These are phyloP conservation scores for Blastobotrys parvus DNA, from an alignment of 805 yeast species.

Conservation along the genomic window DNA sequence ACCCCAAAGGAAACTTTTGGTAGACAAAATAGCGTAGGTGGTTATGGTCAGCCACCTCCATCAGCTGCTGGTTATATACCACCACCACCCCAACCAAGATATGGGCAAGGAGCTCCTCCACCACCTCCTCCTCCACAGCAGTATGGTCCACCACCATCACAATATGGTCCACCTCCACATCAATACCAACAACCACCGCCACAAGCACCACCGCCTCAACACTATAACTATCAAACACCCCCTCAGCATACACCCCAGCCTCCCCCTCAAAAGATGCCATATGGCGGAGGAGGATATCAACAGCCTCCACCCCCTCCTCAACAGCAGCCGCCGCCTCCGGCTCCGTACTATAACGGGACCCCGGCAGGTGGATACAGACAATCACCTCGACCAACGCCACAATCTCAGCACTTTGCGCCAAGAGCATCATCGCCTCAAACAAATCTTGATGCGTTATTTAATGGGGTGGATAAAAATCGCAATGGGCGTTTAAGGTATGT, in stretches of 20 bases:
- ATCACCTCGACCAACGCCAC: too few relatives aligned
- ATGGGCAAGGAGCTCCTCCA: constrained; percentile 3
- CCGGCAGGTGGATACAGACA: too few relatives aligned
- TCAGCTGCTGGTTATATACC: constrained; percentile 3
- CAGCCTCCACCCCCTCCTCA: constrained; percentile 5
- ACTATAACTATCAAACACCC: constrained; percentile 2
- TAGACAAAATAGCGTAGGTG: background rate
- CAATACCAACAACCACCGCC: constrained; percentile 2
- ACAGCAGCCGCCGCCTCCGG: constrained; percentile 5
- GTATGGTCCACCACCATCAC: constrained; percentile 1
- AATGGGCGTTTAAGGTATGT: constrained; percentile 48
- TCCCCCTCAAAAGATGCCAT: background rate
- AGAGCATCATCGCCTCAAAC: constrained; percentile 10
- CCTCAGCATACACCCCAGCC: background rate
- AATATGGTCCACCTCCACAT: too few relatives aligned
- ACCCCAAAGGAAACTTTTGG: constrained; percentile 19
- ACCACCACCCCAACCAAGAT: constrained; percentile 8
- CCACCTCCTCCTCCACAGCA: constrained; percentile 5
- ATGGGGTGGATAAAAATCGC: constrained; percentile 35
- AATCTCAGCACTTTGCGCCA: background rate
- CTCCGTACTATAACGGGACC: constrained; percentile 1
- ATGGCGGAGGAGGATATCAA: background rate
- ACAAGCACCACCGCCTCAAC: background rate
- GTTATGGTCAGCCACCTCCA: constrained; percentile 1
- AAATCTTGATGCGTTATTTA: constrained; percentile 18